Base-by-base conservation (phyloP, 768 basidiomycete species). In the Podaxis sp. region DNA sequence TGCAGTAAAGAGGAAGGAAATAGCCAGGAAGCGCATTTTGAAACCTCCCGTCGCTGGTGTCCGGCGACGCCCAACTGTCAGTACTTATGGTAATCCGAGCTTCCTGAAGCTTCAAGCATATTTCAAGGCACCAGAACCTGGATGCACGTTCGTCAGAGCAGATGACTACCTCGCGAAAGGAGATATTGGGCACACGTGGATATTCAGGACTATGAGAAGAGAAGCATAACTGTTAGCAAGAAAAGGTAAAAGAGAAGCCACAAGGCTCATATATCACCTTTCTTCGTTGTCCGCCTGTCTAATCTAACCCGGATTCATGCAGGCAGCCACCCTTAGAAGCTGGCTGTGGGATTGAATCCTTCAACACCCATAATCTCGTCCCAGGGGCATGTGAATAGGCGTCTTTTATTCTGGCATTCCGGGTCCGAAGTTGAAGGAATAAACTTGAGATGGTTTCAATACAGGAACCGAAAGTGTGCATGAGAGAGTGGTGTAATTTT, bases 1-100 rank as follows among this genome's bases (percentile, higher is more conserved):
- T 28, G 55, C 44, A 28, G 55, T 53, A 4, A 62, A 53, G 56
- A 64, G 57, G 14, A 60, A 44, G 5, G 53, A 58, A 16, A 62
- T 1, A 23, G 5, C 25, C 36, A 38, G 28, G 36, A 54, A 21
- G 36, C 37, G 37, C 52, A 54, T 54, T 16, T 38, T 23, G 36
- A 16, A 18, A 6, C 42, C 6, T 14, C 42, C 16, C 2, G 5
- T 44, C n/a, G 47, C 23, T 23, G 47, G 25, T 27, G 47, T 7
- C 23, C 9, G 18, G 11, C 2, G 21, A 6, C 25, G 14, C 21
- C 5, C 7, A 42, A 5, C 16, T 18, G 40, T 14, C 40, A 18
- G 13, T 48, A 48, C 23, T 48, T 48, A 48, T 48, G 47, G 47
- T 11, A 21, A n/a, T n/a, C n/a, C n/a, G n/a, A n/a, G n/a, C n/a